A percentile compares a stretch with the other conserved stretches of the same genome.
Evolutionary conservation across 768 basidiomycete genomes (phyloP).

Genomic region (Boletus bicolor): DNA sequence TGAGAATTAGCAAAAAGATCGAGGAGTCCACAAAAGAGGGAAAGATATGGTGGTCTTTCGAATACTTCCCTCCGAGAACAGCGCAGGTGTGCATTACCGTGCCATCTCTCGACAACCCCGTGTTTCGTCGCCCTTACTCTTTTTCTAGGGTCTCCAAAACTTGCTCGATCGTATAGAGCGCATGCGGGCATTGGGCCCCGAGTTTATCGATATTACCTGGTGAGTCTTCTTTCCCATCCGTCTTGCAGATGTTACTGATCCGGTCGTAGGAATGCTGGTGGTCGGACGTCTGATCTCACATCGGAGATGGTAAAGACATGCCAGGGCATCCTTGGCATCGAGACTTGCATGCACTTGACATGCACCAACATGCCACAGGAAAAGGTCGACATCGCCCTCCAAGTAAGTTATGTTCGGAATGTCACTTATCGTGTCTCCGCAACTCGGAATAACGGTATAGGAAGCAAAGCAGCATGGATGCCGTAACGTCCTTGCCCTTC

Average conservation of each 20-base stretch:
- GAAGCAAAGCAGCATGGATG: conserved; percentile 89
- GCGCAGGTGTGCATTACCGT: conserved; percentile 63
- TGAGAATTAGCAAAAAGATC: conserved; percentile 97
- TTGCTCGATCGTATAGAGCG: conserved; percentile 97
- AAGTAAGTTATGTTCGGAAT: conserved; percentile 49
- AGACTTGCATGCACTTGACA: conserved; percentile 98
- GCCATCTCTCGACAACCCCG: not conserved
- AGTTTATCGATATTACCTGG: conserved; percentile 99
- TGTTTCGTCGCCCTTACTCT: not conserved
- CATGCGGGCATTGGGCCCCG: conserved; percentile 92
- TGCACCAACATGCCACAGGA: conserved; percentile 98
- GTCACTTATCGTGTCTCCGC: not conserved
- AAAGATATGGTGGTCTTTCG: conserved; percentile 97
- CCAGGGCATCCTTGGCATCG: conserved; percentile 87
- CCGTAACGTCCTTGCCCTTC: conserved; percentile 88
- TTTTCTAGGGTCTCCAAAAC: conserved; percentile 64
- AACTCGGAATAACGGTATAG: conserved; percentile 38
- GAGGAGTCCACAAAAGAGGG: conserved; percentile 80
- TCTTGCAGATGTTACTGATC: conserved; percentile 2
- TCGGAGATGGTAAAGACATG: conserved; percentile 93
- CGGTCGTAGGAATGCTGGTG: conserved; percentile 84
- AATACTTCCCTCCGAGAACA: conserved; percentile 95
- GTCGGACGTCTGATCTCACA: conserved; percentile 91
- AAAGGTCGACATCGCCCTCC: conserved; percentile 89
- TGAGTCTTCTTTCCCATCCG: conserved; percentile 27